phyloP scores from a whole-genome alignment of 2,329 filamentous ascomycete species.

The Dactylella cylindrospora region DNA sequence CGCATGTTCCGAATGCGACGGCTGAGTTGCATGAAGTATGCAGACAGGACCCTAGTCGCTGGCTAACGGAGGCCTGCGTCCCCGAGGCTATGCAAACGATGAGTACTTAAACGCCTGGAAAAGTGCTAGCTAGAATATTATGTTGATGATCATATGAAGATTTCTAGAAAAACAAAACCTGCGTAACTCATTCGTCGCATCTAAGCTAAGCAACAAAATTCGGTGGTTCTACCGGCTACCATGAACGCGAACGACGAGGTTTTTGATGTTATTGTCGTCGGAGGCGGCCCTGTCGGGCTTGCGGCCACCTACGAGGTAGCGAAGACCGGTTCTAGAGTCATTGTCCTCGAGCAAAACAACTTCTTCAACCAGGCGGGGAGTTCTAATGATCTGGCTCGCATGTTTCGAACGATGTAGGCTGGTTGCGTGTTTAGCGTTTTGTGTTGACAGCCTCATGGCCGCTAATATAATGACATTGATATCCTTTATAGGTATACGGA shows the following conservation, averaged over 20 bases:
- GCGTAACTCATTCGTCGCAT: too few species aligned
- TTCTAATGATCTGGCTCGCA: constrained; percentile 5
- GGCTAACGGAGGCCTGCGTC: too few species aligned
- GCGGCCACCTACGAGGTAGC: constrained; percentile 10
- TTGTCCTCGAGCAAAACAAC: constrained; percentile 9
- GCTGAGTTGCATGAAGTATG: too few species aligned
- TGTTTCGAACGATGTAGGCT: constrained; percentile 16
- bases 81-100: too few species aligned
- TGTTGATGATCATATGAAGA: too few species aligned
- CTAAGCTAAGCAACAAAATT: too few species aligned
- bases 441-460: neutral
- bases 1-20: too few species aligned
- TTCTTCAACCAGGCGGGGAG: constrained; percentile 13
- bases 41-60: too few species aligned
- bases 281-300: constrained; percentile 8
- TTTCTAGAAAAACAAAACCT: too few species aligned
- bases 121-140: too few species aligned
- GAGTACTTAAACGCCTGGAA: too few species aligned
- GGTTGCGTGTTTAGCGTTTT: too few species aligned
- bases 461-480: neutral
- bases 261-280: constrained; percentile 12
- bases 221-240: neutral
- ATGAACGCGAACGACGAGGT: constrained; percentile 2
- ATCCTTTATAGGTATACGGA: constrained; percentile 11
- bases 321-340: constrained; percentile 6